Conservation (phyloP, 345 rosid genomes). For the Heritiera fomes region DNA sequence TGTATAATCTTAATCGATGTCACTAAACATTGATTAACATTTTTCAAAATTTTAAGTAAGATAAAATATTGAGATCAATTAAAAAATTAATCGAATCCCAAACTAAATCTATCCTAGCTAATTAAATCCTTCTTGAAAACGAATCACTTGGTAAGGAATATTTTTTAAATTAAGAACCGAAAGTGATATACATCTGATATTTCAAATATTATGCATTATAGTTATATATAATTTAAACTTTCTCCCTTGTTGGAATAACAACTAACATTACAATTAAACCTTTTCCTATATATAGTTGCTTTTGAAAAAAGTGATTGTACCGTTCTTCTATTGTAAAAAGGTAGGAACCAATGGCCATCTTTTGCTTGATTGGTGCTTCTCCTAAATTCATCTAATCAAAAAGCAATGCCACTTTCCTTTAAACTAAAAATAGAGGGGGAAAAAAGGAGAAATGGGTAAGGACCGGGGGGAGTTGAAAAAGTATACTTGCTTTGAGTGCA, state of each 20-base stretch:
- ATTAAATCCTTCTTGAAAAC: not conserved
- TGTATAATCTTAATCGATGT: too few relatives aligned
- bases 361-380: conserved; percentile 51
- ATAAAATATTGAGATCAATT: not conserved
- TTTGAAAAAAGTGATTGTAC: conserved; percentile 18
- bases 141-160: not conserved
- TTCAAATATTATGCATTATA: not conserved
- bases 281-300: not conserved
- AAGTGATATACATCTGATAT: not conserved
- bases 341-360: conserved; percentile 29
- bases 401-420: conserved; percentile 44
- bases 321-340: conserved; percentile 33
- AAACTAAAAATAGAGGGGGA: conserved; percentile 21
- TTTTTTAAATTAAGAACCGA: not conserved
- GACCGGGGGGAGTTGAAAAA: conserved; percentile 26
- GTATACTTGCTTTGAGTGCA: conserved; percentile 66
- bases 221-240: not conserved
- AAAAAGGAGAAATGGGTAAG: not conserved
- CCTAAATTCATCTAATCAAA: conserved; percentile 32
- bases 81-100: not conserved
- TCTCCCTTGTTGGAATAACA: conserved; percentile 8
- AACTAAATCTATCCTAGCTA: not conserved
- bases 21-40: too few relatives aligned
- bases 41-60: too few relatives aligned
- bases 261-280: not conserved